Percentiles rank a stretch among this genome's conserved stretches.
Evolutionary conservation across 2,329 filamentous ascomycete species (phyloP).

Genomic region (Diaporthe australafricana): DNA sequence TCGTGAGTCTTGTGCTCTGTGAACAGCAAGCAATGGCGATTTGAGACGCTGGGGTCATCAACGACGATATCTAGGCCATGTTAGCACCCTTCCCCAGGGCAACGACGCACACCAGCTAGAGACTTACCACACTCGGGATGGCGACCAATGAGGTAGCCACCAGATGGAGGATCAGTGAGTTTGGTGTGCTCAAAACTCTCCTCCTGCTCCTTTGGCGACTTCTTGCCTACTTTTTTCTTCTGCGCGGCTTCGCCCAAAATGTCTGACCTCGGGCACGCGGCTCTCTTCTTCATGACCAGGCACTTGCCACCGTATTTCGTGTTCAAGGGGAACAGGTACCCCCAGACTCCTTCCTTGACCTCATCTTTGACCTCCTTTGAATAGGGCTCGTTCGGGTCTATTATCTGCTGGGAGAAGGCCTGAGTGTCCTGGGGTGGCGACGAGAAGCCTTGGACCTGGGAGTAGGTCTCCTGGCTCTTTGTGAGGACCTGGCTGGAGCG

Average conservation of each 20-base stretch:
- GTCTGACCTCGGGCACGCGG: constrained; percentile 73
- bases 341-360: constrained; percentile 89
- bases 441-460: constrained; percentile 55
- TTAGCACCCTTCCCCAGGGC: constrained; percentile 31
- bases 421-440: constrained; percentile 78
- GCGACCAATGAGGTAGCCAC: constrained; percentile 90
- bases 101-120: not conserved
- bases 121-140: constrained; percentile 92
- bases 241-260: constrained; percentile 54
- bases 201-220: constrained; percentile 64
- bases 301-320: constrained; percentile 74
- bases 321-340: constrained; percentile 88
- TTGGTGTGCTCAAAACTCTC: constrained; percentile 73
- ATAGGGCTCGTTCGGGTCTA: constrained; percentile 77
- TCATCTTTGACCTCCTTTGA: constrained; percentile 89
- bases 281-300: constrained; percentile 79
- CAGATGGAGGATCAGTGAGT: constrained; percentile 71
- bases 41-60: constrained; percentile 84
- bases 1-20: constrained; percentile 52
- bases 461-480: constrained; percentile 57
- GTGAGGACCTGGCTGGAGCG: constrained; percentile 66
- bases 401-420: constrained; percentile 79
- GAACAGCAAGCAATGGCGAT: constrained; percentile 74
- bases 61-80: constrained; percentile 73
- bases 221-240: constrained; percentile 55